Conservation (phyloP, 2,329 filamentous ascomycete genomes). For the Byssoonygena ceratinophila region DNA sequence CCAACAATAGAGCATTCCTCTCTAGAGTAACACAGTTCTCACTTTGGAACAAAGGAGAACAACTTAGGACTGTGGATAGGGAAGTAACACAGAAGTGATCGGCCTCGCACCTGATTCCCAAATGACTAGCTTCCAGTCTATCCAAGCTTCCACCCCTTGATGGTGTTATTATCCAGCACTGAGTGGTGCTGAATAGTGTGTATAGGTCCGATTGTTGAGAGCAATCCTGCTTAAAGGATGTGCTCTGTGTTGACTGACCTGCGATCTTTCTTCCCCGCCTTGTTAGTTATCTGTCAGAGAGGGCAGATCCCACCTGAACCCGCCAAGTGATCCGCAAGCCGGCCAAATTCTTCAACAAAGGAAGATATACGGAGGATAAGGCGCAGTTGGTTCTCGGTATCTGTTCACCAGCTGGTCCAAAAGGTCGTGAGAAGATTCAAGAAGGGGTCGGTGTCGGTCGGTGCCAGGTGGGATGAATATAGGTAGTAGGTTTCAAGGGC, state of each 20-base stretch:
- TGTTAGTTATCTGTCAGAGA: not conserved
- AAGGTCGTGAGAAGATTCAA: not conserved
- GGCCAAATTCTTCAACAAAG: not conserved
- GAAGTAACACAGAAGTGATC: constrained; percentile 4
- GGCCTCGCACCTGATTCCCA: constrained; percentile 6
- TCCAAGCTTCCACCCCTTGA: not conserved
- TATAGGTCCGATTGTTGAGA: not conserved
- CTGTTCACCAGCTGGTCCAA: not conserved
- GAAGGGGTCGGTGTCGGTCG: constrained; percentile 2
- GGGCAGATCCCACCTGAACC: not conserved
- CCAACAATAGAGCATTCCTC: not conserved
- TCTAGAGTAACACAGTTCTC: constrained; percentile 9
- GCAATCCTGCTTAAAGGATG: not conserved
- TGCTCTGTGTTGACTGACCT: constrained; percentile 2
- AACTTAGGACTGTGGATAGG: not conserved
- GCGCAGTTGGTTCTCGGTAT: not conserved
- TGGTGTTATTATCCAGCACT: constrained; percentile 1
- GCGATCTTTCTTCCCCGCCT: constrained; percentile 2
- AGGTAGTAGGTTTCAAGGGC: constrained; percentile 8
- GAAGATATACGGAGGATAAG: not conserved
- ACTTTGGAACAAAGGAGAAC: constrained; percentile 5
- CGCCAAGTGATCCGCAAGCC: not conserved
- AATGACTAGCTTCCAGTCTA: constrained; percentile 1
- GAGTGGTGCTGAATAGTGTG: not conserved
- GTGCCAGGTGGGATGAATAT: not conserved